Base-by-base conservation (phyloP, 2,329 filamentous ascomycete genomes). In the Metarhizium robertsii region DNA sequence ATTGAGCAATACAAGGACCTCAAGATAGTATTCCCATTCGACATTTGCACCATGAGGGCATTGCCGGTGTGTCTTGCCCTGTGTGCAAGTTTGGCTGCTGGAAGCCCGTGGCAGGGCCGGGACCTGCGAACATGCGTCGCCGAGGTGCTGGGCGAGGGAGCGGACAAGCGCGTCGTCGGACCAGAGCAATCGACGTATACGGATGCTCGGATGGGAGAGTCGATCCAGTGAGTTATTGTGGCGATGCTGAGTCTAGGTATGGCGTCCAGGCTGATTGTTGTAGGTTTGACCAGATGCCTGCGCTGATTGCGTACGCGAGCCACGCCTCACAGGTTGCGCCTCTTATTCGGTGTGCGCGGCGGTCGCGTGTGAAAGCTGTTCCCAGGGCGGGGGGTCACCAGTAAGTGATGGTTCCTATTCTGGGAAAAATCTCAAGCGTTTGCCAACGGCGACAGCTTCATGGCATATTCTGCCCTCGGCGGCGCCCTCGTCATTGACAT, bases 371-470 rank as follows among this genome's bases (percentile, higher is more conserved):
- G 52, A 59, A 56, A 30, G 58, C 58, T 8, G 59, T 61, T 20
- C 59, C 58, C 10, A 53, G 58, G 13, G 53, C 47, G 1, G 59
- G 58, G 3, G 59, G 57, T 8, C 59, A 61, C 50, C 57, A 61
- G 40, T 42, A 42, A 42, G n/a, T 16, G 7, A 16, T 13, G n/a
- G n/a, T 2, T 18, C 40, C n/a, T 16, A 11, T 4, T 11, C 32
- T 11, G 7, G 32, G 3, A 2, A 42, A 16, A 13, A 42, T 14
- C 6, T 16, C 13, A 2, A 42, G 6, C 6, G n/a, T 42, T 18
- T 16, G 40, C 40, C n/a, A 16, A 42, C 40, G n/a, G 40, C 40
- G n/a, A 42, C 87, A 49, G 55, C 38, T 57, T 57, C 51, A 32
- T 52, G 45, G 50, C 45, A 18, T 61, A 55, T 48, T 61, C 59